These are phyloP conservation scores for Alternaria consortialis DNA, from an alignment of 2,329 filamentous ascomycete species.

Conservation along the genomic window DNA sequence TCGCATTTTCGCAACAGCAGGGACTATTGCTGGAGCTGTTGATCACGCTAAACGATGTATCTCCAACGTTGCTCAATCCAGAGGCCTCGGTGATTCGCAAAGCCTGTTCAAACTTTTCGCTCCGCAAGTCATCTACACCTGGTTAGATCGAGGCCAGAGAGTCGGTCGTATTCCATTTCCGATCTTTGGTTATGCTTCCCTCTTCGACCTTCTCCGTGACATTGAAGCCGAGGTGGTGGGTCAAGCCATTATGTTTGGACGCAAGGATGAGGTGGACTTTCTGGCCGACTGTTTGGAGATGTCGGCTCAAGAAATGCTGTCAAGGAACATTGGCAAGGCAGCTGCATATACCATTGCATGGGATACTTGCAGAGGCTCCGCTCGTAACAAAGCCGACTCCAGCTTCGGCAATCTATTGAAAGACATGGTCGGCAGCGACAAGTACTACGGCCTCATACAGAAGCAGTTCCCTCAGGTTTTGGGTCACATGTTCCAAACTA, in stretches of 20 bases:
- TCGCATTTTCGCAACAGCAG: conserved; percentile 91
- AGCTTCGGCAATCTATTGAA: conserved; percentile 73
- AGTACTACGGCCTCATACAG: conserved; percentile 70
- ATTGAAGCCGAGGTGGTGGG: conserved; percentile 81
- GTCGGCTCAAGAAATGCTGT: conserved; percentile 52
- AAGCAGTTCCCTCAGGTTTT: conserved; percentile 80
- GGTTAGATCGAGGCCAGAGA: conserved; percentile 73
- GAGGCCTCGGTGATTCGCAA: conserved; percentile 71
- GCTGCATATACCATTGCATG: conserved; percentile 85
- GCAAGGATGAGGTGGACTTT: conserved; percentile 68
- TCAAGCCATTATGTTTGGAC: conserved; percentile 82
- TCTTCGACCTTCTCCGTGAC: conserved; percentile 74
- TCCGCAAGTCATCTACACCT: conserved; percentile 89
- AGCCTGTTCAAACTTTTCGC: conserved; percentile 85
- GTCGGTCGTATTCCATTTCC: conserved; percentile 73
- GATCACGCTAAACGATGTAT: conserved; percentile 79
- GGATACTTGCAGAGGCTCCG: conserved; percentile 65
- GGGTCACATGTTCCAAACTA: conserved; percentile 76
- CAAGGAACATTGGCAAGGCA: conserved; percentile 76
- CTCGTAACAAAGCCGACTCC: conserved; percentile 53
- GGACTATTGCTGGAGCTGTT: conserved; percentile 70
- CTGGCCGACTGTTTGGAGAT: conserved; percentile 62
- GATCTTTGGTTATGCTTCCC: conserved; percentile 80
- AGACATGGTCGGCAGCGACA: conserved; percentile 72
- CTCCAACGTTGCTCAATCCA: conserved; percentile 67